Base-by-base conservation (phyloP, 2,329 filamentous ascomycete species). In the Penicillium sp. region DNA sequence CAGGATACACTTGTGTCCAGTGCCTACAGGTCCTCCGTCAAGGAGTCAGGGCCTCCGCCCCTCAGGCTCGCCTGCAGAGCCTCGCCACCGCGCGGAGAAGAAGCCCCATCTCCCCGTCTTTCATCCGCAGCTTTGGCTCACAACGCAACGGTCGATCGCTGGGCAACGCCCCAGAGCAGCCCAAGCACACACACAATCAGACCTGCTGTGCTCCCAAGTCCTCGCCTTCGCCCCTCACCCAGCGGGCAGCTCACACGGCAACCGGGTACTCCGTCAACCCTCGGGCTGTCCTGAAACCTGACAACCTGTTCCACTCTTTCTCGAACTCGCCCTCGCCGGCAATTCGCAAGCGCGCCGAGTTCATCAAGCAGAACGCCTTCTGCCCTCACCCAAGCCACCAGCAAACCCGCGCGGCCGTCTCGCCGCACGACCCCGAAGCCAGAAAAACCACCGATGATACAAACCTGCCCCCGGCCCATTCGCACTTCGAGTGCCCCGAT, bases 261-360 rank as follows among this genome's bases (percentile, higher is more conserved):
- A 59, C 57, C 32, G 59, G 56, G 16, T 46, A 60, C 21, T 58
- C 63, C 16, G 55, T 62, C 52, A 65, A 71, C 51, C 52, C 64
- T 34, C 66, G 68, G 68, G 62, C 72, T 6, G 72, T 84, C 46
- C 80, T 96, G 27, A 80, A 79, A 60, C 81, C 86, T 48, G 86
- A 95, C 75, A 88, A 97, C 70, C 86, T 99, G 54, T 99, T 97
- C 79, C 93, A 99, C 75, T 86, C 90, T 10, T 96, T 94, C 73
- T 90, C 90, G 35, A 82, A 87, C 60, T 99, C 94, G 15, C 94
- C 95, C 9, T 89, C 93, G 40, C 88, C 90, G 38, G 88, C 89
- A 58, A 97, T 99, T 60, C 86, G 93, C 65, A 85, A 86, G 65
- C 87, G 94, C 64, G 94, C 93, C 29, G 89, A 89, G 10, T 95